A percentile compares a stretch with the other conserved stretches of the same genome.
These are phyloP conservation scores for Tarenaya hassleriana DNA, from an alignment of 345 rosid species.

Conservation along the genomic window DNA sequence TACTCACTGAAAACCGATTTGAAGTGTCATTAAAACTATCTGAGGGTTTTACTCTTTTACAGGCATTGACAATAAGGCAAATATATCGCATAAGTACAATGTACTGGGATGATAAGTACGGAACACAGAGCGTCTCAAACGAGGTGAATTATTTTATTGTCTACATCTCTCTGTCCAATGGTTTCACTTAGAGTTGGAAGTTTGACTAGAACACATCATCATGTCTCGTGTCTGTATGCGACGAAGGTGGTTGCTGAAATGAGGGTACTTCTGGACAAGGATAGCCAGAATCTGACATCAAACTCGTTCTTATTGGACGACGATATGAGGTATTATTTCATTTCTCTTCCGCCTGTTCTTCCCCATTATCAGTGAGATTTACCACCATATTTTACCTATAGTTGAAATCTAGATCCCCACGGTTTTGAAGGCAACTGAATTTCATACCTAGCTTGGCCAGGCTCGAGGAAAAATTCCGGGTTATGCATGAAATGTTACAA, in stretches of 20 bases:
- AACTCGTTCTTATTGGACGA: conserved; percentile 92
- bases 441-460: no score
- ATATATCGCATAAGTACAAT: conserved; percentile 95
- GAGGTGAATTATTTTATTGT: conserved; percentile 53
- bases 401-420: background rate
- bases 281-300: conserved; percentile 68
- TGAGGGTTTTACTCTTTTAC: conserved; percentile 18
- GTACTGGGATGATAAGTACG: conserved; percentile 99
- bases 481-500: no score
- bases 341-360: background rate
- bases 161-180: conserved; percentile 2
- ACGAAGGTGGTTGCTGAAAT: conserved; percentile 79
- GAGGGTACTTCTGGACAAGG: conserved; percentile 77
- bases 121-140: conserved; percentile 93
- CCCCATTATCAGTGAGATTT: no score
- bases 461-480: no score
- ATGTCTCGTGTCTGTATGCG: background rate
- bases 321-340: conserved; percentile 68
- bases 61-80: conserved; percentile 91
- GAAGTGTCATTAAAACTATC: conserved; percentile 4
- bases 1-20: conserved; percentile 5
- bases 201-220: conserved; percentile 8
- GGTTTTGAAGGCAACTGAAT: no score
- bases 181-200: conserved; percentile 3
- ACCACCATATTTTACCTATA: background rate